Conservation (phyloP, 2,329 filamentous ascomycete genomes). For the Phaeosphaeria sp. region DNA sequence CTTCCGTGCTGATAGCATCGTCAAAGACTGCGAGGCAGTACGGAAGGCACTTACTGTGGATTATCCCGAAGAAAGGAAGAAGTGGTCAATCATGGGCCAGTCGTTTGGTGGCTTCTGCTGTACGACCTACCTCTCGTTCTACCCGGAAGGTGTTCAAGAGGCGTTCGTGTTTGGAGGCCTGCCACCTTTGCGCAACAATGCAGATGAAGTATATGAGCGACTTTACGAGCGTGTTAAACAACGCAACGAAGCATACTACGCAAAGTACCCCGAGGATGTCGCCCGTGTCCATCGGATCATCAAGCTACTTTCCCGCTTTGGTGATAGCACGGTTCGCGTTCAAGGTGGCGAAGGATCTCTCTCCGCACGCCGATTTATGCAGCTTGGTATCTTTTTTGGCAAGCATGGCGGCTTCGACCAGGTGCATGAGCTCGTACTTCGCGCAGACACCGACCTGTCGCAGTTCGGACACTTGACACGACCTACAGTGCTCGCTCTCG, state of each 20-base stretch:
- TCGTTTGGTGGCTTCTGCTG: slow-evolving; percentile 90
- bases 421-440: slow-evolving; percentile 66
- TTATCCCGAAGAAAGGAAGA: slow-evolving; percentile 71
- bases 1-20: slow-evolving; percentile 90
- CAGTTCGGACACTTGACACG: slow-evolving; percentile 78
- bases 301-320: slow-evolving; percentile 64
- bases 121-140: slow-evolving; percentile 82
- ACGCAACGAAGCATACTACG: slow-evolving; percentile 80
- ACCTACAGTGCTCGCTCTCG: slow-evolving; percentile 72
- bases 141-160: slow-evolving; percentile 78
- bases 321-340: slow-evolving; percentile 66
- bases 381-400: slow-evolving; percentile 79
- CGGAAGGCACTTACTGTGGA: slow-evolving; percentile 74
- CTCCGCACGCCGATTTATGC: slow-evolving; percentile 76
- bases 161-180: slow-evolving; percentile 84
- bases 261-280: slow-evolving; percentile 83
- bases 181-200: slow-evolving; percentile 72
- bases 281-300: slow-evolving; percentile 71
- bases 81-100: slow-evolving; percentile 89
- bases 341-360: slow-evolving; percentile 73
- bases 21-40: slow-evolving; percentile 87
- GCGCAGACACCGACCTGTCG: slow-evolving; percentile 74
- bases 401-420: slow-evolving; percentile 62
- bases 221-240: slow-evolving; percentile 72
- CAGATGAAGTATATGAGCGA: slow-evolving; percentile 77